Conservation (phyloP, 495 filamentous ascomycete genomes). For the Daldinia childiae region DNA sequence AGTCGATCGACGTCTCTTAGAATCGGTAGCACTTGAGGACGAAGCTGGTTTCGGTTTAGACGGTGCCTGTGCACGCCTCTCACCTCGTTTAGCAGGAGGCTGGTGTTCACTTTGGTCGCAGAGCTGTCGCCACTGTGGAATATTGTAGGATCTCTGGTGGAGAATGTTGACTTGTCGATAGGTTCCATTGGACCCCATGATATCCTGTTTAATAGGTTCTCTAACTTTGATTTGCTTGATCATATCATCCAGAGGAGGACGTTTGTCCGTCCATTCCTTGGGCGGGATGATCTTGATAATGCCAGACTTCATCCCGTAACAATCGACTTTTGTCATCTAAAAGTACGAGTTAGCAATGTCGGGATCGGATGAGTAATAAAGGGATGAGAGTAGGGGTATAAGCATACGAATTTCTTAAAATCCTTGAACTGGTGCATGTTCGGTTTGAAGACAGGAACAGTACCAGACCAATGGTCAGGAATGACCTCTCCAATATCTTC, state of each 20-base stretch:
- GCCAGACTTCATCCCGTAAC: constrained; percentile 95
- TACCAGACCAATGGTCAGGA: constrained; percentile 90
- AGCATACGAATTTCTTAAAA: constrained; percentile 80
- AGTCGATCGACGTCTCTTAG: constrained; percentile 52
- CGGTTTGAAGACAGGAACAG: constrained; percentile 93
- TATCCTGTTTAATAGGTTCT: constrained; percentile 97
- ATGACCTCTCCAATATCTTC: constrained; percentile 72
- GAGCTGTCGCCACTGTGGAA: constrained; percentile 92
- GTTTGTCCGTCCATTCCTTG: constrained; percentile 86
- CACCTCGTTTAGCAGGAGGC: constrained; percentile 91
- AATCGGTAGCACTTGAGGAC: constrained; percentile 35
- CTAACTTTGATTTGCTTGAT: constrained; percentile 92
- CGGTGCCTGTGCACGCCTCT: constrained; percentile 77
- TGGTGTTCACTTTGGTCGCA: constrained; percentile 95
- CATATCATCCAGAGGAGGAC: constrained; percentile 80
- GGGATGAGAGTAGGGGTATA: constrained; percentile 1
- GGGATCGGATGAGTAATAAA: constrained; percentile 9
- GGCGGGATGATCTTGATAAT: constrained; percentile 97
- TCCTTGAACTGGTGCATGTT: constrained; percentile 93
- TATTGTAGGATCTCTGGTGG: constrained; percentile 92
- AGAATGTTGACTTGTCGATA: constrained; percentile 97
- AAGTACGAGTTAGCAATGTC: constrained; percentile 19
- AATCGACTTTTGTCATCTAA: constrained; percentile 82
- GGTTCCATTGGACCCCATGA: constrained; percentile 90
- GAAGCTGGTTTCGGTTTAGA: constrained; percentile 50